Evolutionary conservation across 2,329 filamentous ascomycete species (phyloP).

Genomic region (Furcasterigmium furcatum): DNA sequence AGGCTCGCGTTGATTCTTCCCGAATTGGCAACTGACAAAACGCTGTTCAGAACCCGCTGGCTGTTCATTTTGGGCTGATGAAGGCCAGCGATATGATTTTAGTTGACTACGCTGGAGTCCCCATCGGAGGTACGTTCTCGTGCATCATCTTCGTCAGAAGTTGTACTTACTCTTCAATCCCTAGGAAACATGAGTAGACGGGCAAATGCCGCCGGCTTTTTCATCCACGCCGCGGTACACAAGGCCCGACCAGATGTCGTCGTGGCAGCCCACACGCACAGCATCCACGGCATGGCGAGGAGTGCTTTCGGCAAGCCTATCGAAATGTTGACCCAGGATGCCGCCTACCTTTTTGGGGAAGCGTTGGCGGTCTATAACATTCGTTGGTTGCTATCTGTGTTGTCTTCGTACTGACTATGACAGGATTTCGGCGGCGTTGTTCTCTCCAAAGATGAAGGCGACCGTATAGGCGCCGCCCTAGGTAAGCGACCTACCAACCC

Average conservation of each 20-base stretch:
- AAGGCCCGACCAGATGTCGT: conserved; percentile 62
- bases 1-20: not conserved
- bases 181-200: conserved; percentile 23
- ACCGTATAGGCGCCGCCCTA: not conserved
- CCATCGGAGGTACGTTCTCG: conserved; percentile 47
- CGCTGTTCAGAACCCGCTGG: conserved; percentile 52
- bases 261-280: conserved; percentile 68
- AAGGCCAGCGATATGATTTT: conserved; percentile 65
- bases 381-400: too few species aligned
- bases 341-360: conserved; percentile 58
- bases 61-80: conserved; percentile 61
- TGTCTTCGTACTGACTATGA: not conserved
- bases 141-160: not conserved
- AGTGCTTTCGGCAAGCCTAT: conserved; percentile 59
- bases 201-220: conserved; percentile 65
- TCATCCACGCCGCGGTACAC: conserved; percentile 65
- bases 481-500: conserved; percentile 34
- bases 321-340: conserved; percentile 70
- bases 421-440: conserved; percentile 31
- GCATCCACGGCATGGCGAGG: conserved; percentile 65
- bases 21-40: not conserved
- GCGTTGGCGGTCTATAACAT: not conserved
- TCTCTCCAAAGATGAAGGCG: conserved; percentile 43
- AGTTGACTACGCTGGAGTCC: conserved; percentile 53
- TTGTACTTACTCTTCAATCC: not conserved